Evolutionary conservation across 2,329 filamentous ascomycete species (phyloP), one percentile per base, ranked within the genome.

Genomic region (Ascochyta clinopodiicola): DNA sequence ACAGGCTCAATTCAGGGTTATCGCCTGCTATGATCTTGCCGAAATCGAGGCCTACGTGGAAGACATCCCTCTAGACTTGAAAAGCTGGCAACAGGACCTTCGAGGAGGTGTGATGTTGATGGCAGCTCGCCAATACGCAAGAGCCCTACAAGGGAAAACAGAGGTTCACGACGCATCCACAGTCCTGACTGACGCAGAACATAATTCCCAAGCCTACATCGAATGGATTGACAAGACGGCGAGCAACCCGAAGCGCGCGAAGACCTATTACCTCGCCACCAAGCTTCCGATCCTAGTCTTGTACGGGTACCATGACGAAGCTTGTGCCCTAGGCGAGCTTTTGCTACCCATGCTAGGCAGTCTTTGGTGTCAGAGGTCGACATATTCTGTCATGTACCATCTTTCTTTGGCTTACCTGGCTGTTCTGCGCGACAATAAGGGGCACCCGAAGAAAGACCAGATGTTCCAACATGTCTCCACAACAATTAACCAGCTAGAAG

Each of bases 91-190:
- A 42, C 79, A 82, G 39, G 90, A 92, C 64, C 83, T 88, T 1
- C 82, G 89, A 54, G 90, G 90, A 15, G 90, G 90, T 2, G 86
- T 86, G 0, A 79, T 92, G 46, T 77, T 93, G 6, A 84, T 89
- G 56, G 82, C 84, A 2, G 80, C 88, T 3, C 79, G 88, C 44
- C 90, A 93, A 69, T 81, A 84, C 22, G 84, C 82, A 45, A 84
- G 88, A 44, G 88, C 90, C 21, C 75, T 93, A 19, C 88, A 92
- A 70, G 90, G 90, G 49, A 93, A 92, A 72, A 93, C 90, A 0
- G 75, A 75, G 10, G 75, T 75, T 2, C 73, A 77, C 10, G 77
- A 82, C 9, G 75, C 86, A 0, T 67, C 79, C 0, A 78, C 82
- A 17, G 80, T 92, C 10, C 83, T 93, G 78, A 84, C 81, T 36